Conservation (phyloP, 1,139 yeast species). For the Diutina catenulata region DNA sequence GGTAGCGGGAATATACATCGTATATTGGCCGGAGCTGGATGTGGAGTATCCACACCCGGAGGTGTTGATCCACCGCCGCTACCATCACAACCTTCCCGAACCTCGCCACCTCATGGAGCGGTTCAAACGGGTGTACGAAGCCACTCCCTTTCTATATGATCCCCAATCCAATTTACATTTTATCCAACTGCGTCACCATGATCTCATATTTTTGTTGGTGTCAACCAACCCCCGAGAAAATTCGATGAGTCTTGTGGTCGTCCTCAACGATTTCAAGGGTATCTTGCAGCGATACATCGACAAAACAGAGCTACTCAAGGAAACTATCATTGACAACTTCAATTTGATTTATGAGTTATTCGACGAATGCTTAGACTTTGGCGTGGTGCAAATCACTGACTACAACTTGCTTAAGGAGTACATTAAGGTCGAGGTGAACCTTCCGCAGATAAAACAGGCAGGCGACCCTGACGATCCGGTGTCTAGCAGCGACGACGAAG, state of each 20-base stretch:
- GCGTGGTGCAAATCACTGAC: conserved; percentile 32
- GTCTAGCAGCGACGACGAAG: conserved; percentile 9
- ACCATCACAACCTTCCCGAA: conserved; percentile 22
- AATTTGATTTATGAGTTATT: conserved; percentile 28
- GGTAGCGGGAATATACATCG: conserved; percentile 29
- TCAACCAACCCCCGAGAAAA: conserved; percentile 18
- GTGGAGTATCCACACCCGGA: conserved; percentile 22
- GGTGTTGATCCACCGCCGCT: conserved; percentile 24
- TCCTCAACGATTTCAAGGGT: conserved; percentile 22
- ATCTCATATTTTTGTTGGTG: conserved; percentile 21
- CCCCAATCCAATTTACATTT: conserved; percentile 23
- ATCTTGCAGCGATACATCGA: conserved; percentile 21
- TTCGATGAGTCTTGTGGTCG: conserved; percentile 31
- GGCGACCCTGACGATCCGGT: conserved; percentile 7
- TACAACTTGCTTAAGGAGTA: conserved; percentile 33
- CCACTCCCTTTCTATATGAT: conserved; percentile 20
- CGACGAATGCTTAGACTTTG: conserved; percentile 37
- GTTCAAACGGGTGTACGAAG: conserved; percentile 18
- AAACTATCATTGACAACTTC: conserved; percentile 27
- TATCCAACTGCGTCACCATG: conserved; percentile 17
- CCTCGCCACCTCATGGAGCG: conserved; percentile 15
- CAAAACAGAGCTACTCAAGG: conserved; percentile 12
- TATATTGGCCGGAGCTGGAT: conserved; percentile 23
- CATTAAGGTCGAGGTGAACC: conserved; percentile 28
- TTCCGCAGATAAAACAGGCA: conserved; percentile 12